Conservation (phyloP, 2,329 filamentous ascomycete species). For the Rutstroemia sp. region DNA sequence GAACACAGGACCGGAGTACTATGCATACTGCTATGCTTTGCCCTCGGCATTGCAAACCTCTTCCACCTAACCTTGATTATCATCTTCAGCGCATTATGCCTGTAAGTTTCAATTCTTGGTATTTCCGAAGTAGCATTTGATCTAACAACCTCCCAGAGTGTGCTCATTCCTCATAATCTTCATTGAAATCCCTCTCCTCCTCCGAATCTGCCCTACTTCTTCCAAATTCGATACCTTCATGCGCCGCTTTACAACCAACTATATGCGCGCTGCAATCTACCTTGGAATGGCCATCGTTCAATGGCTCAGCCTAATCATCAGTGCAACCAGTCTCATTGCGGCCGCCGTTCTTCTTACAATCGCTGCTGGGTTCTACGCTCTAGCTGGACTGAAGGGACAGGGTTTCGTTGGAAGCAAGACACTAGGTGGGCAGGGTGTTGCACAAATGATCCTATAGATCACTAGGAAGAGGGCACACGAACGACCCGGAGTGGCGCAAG, state of each 20-base stretch:
- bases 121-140: too few species aligned
- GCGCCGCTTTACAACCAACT: slow-evolving; percentile 90
- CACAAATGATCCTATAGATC: slow-evolving; percentile 89
- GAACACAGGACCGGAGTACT: slow-evolving; percentile 56
- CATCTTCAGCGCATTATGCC: slow-evolving; percentile 40
- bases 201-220: slow-evolving; percentile 96
- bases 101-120: slow-evolving; percentile 37
- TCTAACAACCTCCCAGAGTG: slow-evolving; percentile 39
- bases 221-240: slow-evolving; percentile 81
- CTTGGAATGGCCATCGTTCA: slow-evolving; percentile 71
- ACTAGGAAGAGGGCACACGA: too few species aligned
- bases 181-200: slow-evolving; percentile 84
- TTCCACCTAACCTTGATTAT: slow-evolving; percentile 45
- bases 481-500: too few species aligned
- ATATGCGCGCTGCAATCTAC: slow-evolving; percentile 90
- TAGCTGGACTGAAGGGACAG: slow-evolving; percentile 75
- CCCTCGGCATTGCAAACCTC: slow-evolving; percentile 61
- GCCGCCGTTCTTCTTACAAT: slow-evolving; percentile 74
- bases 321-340: slow-evolving; percentile 69
- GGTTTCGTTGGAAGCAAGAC: slow-evolving; percentile 92
- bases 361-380: slow-evolving; percentile 71
- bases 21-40: slow-evolving; percentile 64
- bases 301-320: slow-evolving; percentile 67
- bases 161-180: slow-evolving; percentile 72
- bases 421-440: slow-evolving; percentile 84